A percentile compares a stretch with the other conserved stretches of the same genome.
phyloP scores from a whole-genome alignment of 176 grass and related monocot species.

The Triticum turgidum region DNA sequence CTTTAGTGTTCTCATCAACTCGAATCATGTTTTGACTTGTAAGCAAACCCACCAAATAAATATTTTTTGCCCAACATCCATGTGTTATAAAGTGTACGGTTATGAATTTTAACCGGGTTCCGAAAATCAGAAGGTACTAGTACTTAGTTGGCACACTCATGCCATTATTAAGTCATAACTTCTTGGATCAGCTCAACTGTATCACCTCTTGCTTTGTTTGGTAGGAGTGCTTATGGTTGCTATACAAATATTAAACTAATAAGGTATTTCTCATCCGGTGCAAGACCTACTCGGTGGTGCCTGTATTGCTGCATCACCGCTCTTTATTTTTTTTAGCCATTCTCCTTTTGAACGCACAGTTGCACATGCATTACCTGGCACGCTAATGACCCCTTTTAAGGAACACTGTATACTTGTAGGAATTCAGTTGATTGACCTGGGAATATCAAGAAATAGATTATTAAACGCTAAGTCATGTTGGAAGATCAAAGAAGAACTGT shows the following conservation, averaged over 20 bases:
- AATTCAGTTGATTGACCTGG: background rate
- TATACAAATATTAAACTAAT: conserved; percentile 14
- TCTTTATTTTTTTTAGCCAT: background rate
- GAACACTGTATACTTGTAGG: background rate
- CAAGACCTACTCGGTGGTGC: background rate
- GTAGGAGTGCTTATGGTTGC: background rate
- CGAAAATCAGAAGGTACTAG: background rate
- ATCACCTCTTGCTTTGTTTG: conserved; percentile 16
- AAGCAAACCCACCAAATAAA: conserved; percentile 8
- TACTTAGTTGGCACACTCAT: background rate
- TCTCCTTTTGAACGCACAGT: background rate
- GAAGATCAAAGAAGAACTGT: background rate
- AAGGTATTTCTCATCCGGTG: background rate
- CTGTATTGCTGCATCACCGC: background rate
- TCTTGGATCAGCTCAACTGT: background rate
- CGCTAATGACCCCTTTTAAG: background rate
- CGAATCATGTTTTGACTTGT: conserved; percentile 9
- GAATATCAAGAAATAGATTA: conserved; percentile 10
- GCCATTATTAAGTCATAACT: background rate
- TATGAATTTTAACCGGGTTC: background rate
- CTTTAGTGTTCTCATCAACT: background rate
- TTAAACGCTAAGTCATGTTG: background rate
- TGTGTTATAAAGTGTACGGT: background rate
- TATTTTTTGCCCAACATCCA: background rate
- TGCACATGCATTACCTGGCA: background rate